A percentile compares a stretch with the other conserved stretches of the same genome.
phyloP scores from a whole-genome alignment of 176 grass and related monocot species.

The Carex parvula region DNA sequence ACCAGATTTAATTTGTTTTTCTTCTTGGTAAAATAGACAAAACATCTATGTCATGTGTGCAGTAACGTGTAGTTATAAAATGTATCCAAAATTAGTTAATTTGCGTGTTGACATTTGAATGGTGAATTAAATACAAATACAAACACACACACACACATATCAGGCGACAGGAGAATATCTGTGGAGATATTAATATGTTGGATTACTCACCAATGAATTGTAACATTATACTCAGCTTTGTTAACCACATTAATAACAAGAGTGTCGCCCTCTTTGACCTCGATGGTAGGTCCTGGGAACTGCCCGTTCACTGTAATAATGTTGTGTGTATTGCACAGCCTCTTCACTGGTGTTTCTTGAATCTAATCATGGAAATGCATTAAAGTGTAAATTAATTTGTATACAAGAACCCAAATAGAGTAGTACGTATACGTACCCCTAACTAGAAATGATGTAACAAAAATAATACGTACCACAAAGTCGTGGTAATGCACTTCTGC shows the following conservation, averaged over 20 bases:
- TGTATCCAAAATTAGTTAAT: background rate
- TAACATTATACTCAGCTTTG: conserved; percentile 54
- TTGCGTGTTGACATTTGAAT: background rate
- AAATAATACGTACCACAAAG: conserved; percentile 51
- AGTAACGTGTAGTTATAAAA: background rate
- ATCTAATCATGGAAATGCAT: conserved; percentile 34
- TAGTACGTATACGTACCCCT: background rate
- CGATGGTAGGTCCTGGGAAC: conserved; percentile 68
- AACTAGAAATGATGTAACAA: background rate
- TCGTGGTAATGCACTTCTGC: conserved; percentile 60
- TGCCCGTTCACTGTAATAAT: conserved; percentile 84
- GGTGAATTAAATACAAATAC: background rate
- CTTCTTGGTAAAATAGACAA: background rate
- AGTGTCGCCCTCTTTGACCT: conserved; percentile 80
- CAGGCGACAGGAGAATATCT: background rate
- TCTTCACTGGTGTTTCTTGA: conserved; percentile 82
- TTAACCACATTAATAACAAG: conserved; percentile 61
- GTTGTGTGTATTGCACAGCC: conserved; percentile 72
- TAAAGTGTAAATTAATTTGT: background rate
- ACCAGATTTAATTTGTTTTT: background rate
- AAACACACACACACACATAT: background rate
- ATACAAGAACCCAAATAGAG: background rate
- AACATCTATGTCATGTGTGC: background rate
- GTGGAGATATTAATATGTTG: background rate
- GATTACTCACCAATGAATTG: conserved; percentile 52